Percentiles rank a stretch among this genome's conserved stretches.
Conservation (phyloP, 208 protist species). For the Trypanosoma brucei region DNA sequence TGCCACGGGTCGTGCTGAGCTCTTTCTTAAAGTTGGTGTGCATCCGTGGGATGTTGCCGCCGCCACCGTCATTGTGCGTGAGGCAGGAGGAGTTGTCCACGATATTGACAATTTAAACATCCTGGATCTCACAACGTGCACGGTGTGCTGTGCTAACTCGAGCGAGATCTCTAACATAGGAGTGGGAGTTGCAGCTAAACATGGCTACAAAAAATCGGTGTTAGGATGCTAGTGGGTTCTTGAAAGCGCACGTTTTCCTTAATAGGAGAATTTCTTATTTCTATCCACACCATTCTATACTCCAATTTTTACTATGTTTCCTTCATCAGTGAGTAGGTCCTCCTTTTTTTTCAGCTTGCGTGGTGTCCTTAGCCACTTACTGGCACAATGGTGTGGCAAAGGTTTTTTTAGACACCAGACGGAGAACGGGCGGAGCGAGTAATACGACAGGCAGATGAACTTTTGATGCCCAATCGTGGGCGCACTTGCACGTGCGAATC, state of each 20-base stretch:
- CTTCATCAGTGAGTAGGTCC: too few species aligned
- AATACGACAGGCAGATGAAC: too few species aligned
- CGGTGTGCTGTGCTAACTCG: conserved; percentile 66
- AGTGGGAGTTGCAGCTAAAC: conserved; percentile 50
- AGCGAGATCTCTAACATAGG: conserved; percentile 44
- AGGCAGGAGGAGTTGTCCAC: conserved; percentile 87
- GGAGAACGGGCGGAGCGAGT: too few species aligned
- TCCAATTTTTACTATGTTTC: too few species aligned
- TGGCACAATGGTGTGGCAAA: too few species aligned
- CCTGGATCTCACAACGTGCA: conserved; percentile 49
- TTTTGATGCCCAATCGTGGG: too few species aligned
- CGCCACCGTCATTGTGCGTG: conserved; percentile 74
- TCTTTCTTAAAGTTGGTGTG: conserved; percentile 77
- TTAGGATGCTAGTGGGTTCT: conserved; percentile 8
- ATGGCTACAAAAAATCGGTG: conserved; percentile 48
- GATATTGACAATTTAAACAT: conserved; percentile 62
- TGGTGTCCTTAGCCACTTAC: too few species aligned
- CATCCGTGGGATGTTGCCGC: conserved; percentile 78
- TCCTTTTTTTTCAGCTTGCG: too few species aligned
- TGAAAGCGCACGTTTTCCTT: not conserved
- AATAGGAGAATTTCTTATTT: not conserved
- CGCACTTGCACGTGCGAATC: too few species aligned
- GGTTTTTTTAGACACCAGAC: too few species aligned
- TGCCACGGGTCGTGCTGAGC: conserved; percentile 62
- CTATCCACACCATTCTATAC: too few species aligned